These are phyloP conservation scores for Capsella rubella DNA, from an alignment of 441 rosid species.

Conservation along the genomic window DNA sequence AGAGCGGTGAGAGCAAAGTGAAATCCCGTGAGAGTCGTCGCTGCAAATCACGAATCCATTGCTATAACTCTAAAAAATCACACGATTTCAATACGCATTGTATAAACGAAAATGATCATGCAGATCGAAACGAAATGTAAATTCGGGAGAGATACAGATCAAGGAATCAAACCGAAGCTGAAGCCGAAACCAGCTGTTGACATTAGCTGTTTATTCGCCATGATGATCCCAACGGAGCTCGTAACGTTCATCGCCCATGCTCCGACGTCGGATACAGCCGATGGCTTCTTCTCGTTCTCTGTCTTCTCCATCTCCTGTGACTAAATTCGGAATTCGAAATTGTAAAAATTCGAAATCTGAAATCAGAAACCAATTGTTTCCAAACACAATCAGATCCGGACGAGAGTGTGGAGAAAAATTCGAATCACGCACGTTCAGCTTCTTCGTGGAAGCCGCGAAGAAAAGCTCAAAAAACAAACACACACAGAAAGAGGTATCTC, in stretches of 20 bases:
- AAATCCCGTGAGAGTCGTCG: constrained; percentile 93
- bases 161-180: constrained; percentile 63
- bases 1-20: constrained; percentile 91
- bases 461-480: constrained; percentile 11
- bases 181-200: constrained; percentile 75
- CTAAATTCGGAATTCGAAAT: constrained; percentile 3
- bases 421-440: constrained; percentile 19
- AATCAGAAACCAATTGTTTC: background rate
- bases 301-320: constrained; percentile 38
- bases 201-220: constrained; percentile 96
- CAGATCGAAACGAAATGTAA: constrained; percentile 6
- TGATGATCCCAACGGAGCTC: constrained; percentile 87
- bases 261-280: constrained; percentile 77
- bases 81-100: background rate
- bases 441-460: constrained; percentile 31
- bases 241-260: constrained; percentile 90
- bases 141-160: background rate
- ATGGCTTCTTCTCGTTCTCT: constrained; percentile 46
- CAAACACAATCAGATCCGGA: constrained; percentile 33
- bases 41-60: constrained; percentile 51
- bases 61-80: background rate
- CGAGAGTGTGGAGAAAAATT: background rate
- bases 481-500: constrained; percentile 10
- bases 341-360: background rate
- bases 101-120: background rate